Percentiles rank a stretch among this genome's conserved stretches.
Conservation (phyloP, 805 yeast species). For the Ogataea thermomethanolica region DNA sequence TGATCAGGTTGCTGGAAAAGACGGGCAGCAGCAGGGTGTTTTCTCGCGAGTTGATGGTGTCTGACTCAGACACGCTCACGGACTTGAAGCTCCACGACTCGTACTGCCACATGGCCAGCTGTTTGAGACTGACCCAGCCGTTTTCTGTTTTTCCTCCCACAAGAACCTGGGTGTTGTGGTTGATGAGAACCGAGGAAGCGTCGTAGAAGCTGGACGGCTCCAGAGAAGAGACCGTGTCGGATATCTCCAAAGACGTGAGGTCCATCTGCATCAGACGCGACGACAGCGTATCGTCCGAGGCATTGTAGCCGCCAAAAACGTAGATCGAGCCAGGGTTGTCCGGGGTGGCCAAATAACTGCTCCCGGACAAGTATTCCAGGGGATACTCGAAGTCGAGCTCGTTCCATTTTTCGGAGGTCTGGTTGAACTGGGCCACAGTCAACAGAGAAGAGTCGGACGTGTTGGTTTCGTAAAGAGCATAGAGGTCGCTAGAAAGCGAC, state of each 20-base stretch:
- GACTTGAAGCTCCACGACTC: slow-evolving; percentile 62
- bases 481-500: slow-evolving; percentile 16
- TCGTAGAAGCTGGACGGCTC: slow-evolving; percentile 56
- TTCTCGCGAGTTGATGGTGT: slow-evolving; percentile 50
- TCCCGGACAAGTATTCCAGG: slow-evolving; percentile 24
- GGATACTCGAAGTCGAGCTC: slow-evolving; percentile 13
- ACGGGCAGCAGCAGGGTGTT: slow-evolving; percentile 54
- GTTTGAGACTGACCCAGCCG: slow-evolving; percentile 74
- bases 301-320: slow-evolving; percentile 51
- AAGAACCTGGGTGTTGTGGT: slow-evolving; percentile 46
- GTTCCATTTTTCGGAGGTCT: slow-evolving; percentile 23
- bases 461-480: slow-evolving; percentile 24
- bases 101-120: slow-evolving; percentile 70
- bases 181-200: slow-evolving; percentile 42
- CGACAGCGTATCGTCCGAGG: slow-evolving; percentile 29
- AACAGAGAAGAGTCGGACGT: slow-evolving; percentile 1
- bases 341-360: slow-evolving; percentile 42
- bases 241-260: slow-evolving; percentile 31
- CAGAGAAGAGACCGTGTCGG: slow-evolving; percentile 45
- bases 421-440: slow-evolving; percentile 16
- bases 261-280: slow-evolving; percentile 45
- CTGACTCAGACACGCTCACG: slow-evolving; percentile 30
- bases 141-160: slow-evolving; percentile 61
- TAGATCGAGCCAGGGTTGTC: slow-evolving; percentile 41
- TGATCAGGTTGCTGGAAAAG: slow-evolving; percentile 31